Evolutionary conservation across 768 basidiomycete species (phyloP).

Genomic region (Auricularia sp.): DNA sequence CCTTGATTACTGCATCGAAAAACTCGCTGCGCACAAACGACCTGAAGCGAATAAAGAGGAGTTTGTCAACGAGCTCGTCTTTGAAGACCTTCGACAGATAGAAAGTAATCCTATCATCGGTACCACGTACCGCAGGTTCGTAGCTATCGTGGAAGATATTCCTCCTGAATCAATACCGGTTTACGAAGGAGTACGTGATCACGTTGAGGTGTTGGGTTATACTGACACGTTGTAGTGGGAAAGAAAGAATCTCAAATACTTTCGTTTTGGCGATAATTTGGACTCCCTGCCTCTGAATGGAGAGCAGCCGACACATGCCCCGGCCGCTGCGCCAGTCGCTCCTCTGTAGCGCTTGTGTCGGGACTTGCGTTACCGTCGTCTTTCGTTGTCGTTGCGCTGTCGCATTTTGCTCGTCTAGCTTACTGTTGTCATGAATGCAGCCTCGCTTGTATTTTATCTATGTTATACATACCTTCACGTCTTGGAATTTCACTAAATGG

Average conservation of each 20-base stretch:
- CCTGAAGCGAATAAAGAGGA: not conserved
- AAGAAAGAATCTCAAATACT: not conserved
- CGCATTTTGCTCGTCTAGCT: too few relatives aligned
- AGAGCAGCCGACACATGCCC: too few relatives aligned
- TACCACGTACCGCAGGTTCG: constrained; percentile 4
- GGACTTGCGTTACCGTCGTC: too few relatives aligned
- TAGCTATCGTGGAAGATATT: not conserved
- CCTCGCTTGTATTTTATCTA: too few relatives aligned
- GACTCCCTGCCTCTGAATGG: too few relatives aligned
- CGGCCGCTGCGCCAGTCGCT: too few relatives aligned
- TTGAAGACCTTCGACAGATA: constrained; percentile 4
- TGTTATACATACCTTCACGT: too few relatives aligned
- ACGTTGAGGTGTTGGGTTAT: not conserved
- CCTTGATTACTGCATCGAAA: not conserved
- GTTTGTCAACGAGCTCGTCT: constrained; percentile 1
- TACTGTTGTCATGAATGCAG: too few relatives aligned
- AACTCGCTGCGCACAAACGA: not conserved
- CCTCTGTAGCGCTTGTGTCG: too few relatives aligned
- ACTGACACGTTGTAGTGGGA: not conserved
- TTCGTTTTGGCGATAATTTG: not conserved
- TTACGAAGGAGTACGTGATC: not conserved
- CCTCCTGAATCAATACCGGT: not conserved
- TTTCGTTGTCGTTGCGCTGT: too few relatives aligned
- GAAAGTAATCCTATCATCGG: not conserved
- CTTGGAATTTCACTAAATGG: too few relatives aligned